Base-by-base conservation (phyloP, 805 yeast species). In the Helenozyma rhizophorensis region DNA sequence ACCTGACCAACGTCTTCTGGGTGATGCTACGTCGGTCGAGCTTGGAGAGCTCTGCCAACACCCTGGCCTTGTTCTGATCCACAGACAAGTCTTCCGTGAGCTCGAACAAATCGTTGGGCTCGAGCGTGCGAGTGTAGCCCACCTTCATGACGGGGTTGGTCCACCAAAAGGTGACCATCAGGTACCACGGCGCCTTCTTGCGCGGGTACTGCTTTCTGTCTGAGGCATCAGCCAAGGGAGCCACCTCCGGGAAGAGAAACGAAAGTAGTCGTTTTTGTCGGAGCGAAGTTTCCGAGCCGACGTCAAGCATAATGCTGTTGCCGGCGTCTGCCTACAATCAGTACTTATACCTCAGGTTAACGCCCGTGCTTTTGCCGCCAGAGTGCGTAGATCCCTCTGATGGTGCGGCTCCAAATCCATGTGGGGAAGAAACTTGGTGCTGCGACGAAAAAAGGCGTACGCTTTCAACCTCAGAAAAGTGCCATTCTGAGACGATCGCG, bases 121-220 rank as follows among this genome's bases (percentile, higher is more conserved):
- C 37, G 14, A 50, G 31, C 3, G 53, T 50, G 11, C 55, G 33
- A 24, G 36, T 42, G 30, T 50, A 50, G 2, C 55, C 55, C 6
- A 32, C 35, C 9, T 27, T 32, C 36, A 47, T 18, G 10, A 50
- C 31, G 2, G 55, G 55, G 6, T 35, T 11, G 6, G 48, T 21
- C 53, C 55, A 50, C 41, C 19, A 17, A 8, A 17, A 17, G 7
- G 19, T 17, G 19, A 8, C 19, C 19, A 5, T 17, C 19, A 17
- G 19, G 19, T 6, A 8, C 19, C 19, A 6, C 21, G 54, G 25
- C 32, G 68, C 69, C 11, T 69, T 62, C 17, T 47, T 37, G 32
- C 53, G 58, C 0, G 83, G 83, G 48, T 62, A 77, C 6, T 44
- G 48, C 10, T 35, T 49, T 34, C 84, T 53, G 39, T 76, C 80